Percentiles rank a stretch among this genome's conserved stretches.
These are phyloP conservation scores for Volvox carteri DNA, from an alignment of 163 green algal genomes.

Conservation along the genomic window DNA sequence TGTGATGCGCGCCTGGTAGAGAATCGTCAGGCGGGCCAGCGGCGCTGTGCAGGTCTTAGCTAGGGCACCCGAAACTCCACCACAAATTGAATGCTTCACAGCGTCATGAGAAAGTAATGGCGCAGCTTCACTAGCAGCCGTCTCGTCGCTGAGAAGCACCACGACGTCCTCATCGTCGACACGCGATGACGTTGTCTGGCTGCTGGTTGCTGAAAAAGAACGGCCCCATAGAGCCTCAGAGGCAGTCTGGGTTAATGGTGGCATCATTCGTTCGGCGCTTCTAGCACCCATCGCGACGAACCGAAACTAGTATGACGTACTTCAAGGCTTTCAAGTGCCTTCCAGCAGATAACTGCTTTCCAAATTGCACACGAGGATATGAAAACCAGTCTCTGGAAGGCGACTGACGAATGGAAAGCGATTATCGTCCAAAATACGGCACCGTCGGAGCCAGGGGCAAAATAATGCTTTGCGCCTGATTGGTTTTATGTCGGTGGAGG, in stretches of 20 bases:
- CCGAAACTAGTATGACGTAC: not conserved
- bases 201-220: not conserved
- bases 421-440: not conserved
- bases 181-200: not conserved
- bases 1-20: conserved; percentile 95
- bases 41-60: conserved; percentile 95
- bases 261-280: conserved; percentile 26
- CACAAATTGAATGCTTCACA: conserved; percentile 65
- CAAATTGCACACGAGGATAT: not conserved
- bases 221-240: conserved; percentile 22
- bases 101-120: conserved; percentile 40
- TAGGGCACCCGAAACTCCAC: conserved; percentile 92
- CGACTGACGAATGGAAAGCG: not conserved
- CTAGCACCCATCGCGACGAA: not conserved
- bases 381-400: not conserved
- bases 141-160: conserved; percentile 9
- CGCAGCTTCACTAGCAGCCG: conserved; percentile 26
- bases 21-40: conserved; percentile 95
- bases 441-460: not conserved
- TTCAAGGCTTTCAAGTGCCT: not conserved
- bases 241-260: conserved; percentile 19
- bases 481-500: no score
- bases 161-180: conserved; percentile 3
- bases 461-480: not conserved
- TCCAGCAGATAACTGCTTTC: not conserved